A percentile compares a stretch with the other conserved stretches of the same genome.
Conservation (phyloP, 345 rosid species). For the Lumnitzera racemosa region DNA sequence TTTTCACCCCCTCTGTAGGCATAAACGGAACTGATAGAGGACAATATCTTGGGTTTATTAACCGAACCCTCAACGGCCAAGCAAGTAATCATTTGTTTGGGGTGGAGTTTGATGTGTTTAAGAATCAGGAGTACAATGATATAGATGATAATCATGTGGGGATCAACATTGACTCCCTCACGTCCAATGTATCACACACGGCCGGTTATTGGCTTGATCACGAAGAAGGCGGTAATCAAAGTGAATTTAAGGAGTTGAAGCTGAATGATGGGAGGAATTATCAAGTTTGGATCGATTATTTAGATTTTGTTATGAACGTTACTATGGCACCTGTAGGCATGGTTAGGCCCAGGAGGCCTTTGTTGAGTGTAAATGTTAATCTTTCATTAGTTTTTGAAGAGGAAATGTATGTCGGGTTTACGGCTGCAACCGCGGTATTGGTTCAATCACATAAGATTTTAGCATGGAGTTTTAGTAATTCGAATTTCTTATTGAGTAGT, state of each 20-base stretch:
- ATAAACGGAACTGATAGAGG: constrained; percentile 30
- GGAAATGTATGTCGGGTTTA: constrained; percentile 72
- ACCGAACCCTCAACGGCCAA: constrained; percentile 39
- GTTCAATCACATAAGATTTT: constrained; percentile 60
- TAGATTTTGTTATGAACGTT: constrained; percentile 34
- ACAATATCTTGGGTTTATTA: constrained; percentile 56
- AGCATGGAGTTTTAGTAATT: constrained; percentile 74
- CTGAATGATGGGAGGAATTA: constrained; percentile 67
- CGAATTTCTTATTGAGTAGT: constrained; percentile 43
- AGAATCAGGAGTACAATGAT: constrained; percentile 63
- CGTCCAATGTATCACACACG: constrained; percentile 21
- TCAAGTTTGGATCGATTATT: constrained; percentile 78
- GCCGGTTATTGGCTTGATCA: constrained; percentile 52
- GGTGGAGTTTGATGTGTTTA: constrained; percentile 60
- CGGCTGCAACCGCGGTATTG: constrained; percentile 52
- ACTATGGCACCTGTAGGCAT: constrained; percentile 27
- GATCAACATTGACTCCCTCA: constrained; percentile 56
- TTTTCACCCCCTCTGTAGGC: constrained; percentile 41
- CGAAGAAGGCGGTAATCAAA: constrained; percentile 5
- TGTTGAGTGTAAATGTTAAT: constrained; percentile 36
- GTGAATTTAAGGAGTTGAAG: constrained; percentile 35
- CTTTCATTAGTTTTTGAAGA: constrained; percentile 54
- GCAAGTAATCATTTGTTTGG: constrained; percentile 41
- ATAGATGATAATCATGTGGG: constrained; percentile 68
- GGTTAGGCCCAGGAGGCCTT: constrained; percentile 33